Percentiles rank a stretch among this genome's conserved stretches.
phyloP scores from a whole-genome alignment of 2,329 filamentous ascomycete species.

The Mollisia scopiformis region DNA sequence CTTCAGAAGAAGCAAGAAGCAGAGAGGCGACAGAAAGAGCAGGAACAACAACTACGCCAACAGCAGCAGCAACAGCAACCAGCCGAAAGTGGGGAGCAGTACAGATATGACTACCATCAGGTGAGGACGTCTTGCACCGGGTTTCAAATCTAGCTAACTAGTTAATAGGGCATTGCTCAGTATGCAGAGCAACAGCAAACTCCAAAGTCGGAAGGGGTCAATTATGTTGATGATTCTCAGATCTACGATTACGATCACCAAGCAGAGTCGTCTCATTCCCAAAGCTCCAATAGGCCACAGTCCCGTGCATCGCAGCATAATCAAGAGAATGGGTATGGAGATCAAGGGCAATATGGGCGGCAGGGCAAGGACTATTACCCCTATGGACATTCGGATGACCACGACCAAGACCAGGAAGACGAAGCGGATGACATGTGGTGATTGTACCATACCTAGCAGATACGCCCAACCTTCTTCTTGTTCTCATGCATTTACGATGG shows the following conservation, averaged over 20 bases:
- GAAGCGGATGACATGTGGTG: slow-evolving; percentile 38
- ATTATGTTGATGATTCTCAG: slow-evolving; percentile 51
- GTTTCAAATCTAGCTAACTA: slow-evolving; percentile 16
- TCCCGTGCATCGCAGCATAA: slow-evolving; percentile 38
- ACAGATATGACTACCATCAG: slow-evolving; percentile 41
- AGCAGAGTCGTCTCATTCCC: slow-evolving; percentile 38
- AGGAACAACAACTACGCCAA: slow-evolving; percentile 38
- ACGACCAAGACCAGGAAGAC: slow-evolving; percentile 26
- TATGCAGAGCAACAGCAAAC: slow-evolving; percentile 38
- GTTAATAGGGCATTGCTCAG: slow-evolving; percentile 36
- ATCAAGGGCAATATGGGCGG: slow-evolving; percentile 33
- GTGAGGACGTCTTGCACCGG: slow-evolving; percentile 24
- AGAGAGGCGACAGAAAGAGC: slow-evolving; percentile 49
- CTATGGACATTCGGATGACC: slow-evolving; percentile 27
- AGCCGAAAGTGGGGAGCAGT: slow-evolving; percentile 38
- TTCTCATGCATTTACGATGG: slow-evolving; percentile 38
- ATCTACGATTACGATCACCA: slow-evolving; percentile 52
- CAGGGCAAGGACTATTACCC: slow-evolving; percentile 35
- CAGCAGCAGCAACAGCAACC: slow-evolving; percentile 35
- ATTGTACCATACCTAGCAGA: slow-evolving; percentile 25
- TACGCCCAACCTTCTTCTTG: neutral
- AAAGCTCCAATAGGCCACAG: slow-evolving; percentile 35
- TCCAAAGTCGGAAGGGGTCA: slow-evolving; percentile 41
- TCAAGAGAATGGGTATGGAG: slow-evolving; percentile 33
- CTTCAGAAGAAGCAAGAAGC: slow-evolving; percentile 72